These are phyloP conservation scores for Cyclotella distinguenda DNA, from an alignment of 108 stramenopile species.

Conservation along the genomic window DNA sequence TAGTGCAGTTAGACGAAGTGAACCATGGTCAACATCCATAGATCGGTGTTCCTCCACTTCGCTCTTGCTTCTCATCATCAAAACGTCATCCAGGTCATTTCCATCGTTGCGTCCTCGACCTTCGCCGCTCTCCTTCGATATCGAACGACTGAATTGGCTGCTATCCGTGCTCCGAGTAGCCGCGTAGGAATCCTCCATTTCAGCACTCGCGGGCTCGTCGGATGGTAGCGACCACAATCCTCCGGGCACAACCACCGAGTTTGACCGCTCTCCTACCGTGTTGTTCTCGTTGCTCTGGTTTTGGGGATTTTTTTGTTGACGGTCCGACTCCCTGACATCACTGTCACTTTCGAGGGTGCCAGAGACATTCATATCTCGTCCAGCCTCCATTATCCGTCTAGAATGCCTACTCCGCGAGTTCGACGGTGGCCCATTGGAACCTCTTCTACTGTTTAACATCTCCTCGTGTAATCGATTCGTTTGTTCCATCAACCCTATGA, in stretches of 20 bases:
- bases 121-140: not conserved
- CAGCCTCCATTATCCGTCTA: too few relatives aligned
- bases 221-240: constrained; percentile 25
- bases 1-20: not conserved
- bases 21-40: not conserved
- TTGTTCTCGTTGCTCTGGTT: not conserved
- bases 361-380: too few relatives aligned
- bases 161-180: not conserved
- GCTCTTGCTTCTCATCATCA: constrained; percentile 28
- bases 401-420: not conserved
- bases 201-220: not conserved
- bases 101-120: not conserved
- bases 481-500: not conserved
- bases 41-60: not conserved
- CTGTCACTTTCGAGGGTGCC: not conserved
- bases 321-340: not conserved
- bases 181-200: not conserved
- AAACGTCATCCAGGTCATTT: constrained; percentile 8
- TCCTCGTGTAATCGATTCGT: constrained; percentile 5
- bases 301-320: too few relatives aligned
- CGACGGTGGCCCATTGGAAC: too few relatives aligned
- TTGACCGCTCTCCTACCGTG: not conserved
- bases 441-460: not conserved
- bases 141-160: not conserved
- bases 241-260: constrained; percentile 12